Conservation (phyloP, 108 stramenopile genomes). For the Chaetoceros muelleri region DNA sequence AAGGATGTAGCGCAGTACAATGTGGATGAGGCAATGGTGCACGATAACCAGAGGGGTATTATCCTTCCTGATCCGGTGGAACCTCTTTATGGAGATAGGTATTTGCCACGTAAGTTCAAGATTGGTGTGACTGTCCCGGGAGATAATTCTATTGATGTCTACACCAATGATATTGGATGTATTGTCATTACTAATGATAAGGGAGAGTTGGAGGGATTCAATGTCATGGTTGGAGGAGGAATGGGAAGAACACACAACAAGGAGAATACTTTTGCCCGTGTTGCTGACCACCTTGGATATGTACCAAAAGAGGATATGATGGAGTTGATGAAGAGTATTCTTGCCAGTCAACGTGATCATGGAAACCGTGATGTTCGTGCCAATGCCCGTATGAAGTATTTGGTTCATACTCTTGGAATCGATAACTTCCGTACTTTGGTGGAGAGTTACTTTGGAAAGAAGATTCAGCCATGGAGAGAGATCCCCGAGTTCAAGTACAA, state of each 20-base stretch:
- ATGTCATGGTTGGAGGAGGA: conserved; percentile 95
- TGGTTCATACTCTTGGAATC: conserved; percentile 94
- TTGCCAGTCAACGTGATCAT: conserved; percentile 94
- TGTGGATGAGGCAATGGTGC: conserved; percentile 59
- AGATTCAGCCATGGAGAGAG: conserved; percentile 72
- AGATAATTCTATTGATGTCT: conserved; percentile 94
- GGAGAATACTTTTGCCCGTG: conserved; percentile 94
- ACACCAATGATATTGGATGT: conserved; percentile 94
- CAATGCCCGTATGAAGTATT: conserved; percentile 98
- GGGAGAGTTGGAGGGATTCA: conserved; percentile 85
- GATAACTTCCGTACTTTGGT: conserved; percentile 87
- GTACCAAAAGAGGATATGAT: conserved; percentile 91
- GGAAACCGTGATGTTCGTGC: conserved; percentile 96
- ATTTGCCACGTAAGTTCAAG: conserved; percentile 98
- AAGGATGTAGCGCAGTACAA: conserved; percentile 65
- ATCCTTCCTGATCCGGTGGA: conserved; percentile 75
- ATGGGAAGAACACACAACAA: conserved; percentile 98
- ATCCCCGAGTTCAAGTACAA: conserved; percentile 89
- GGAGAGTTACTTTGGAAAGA: conserved; percentile 86
- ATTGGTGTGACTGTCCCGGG: conserved; percentile 95
- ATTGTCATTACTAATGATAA: conserved; percentile 75
- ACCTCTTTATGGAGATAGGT: conserved; percentile 93
- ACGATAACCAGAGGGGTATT: conserved; percentile 82
- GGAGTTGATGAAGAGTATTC: conserved; percentile 85
- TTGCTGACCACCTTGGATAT: conserved; percentile 92